Conservation (phyloP, 129 eudicot species). For the Erigeron canadensis region DNA sequence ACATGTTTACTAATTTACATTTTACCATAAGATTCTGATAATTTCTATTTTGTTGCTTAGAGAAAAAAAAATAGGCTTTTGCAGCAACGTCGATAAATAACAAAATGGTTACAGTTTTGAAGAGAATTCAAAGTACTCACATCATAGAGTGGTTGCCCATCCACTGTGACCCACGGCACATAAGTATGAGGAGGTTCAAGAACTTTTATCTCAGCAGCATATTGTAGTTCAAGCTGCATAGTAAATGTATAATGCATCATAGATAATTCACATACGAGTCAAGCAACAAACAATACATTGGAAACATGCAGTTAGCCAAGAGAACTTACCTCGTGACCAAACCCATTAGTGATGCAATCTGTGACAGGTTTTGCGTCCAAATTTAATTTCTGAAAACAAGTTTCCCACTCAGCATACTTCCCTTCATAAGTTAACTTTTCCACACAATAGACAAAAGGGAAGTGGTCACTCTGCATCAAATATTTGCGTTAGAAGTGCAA, state of each 20-base stretch:
- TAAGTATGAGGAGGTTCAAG: slow-evolving; percentile 87
- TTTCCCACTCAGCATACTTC: slow-evolving; percentile 68
- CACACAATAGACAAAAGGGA: slow-evolving; percentile 78
- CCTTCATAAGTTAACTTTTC: slow-evolving; percentile 56
- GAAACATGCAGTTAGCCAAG: slow-evolving; percentile 7
- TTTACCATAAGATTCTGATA: not conserved
- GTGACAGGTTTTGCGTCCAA: slow-evolving; percentile 66
- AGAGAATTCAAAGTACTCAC: slow-evolving; percentile 40
- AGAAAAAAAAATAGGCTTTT: not conserved
- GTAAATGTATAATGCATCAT: not conserved
- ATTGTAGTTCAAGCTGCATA: slow-evolving; percentile 65
- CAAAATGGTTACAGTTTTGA: not conserved
- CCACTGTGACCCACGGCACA: slow-evolving; percentile 89
- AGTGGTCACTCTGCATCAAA: slow-evolving; percentile 66
- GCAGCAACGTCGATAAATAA: not conserved
- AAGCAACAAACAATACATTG: not conserved
- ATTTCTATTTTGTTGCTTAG: not conserved
- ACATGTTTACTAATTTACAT: not conserved
- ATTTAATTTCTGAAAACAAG: slow-evolving; percentile 68
- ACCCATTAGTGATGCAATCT: slow-evolving; percentile 57
- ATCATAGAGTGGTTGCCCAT: slow-evolving; percentile 82
- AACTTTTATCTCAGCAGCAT: slow-evolving; percentile 67
- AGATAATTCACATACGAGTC: not conserved
- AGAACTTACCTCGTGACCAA: slow-evolving; percentile 65
- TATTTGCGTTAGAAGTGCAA: slow-evolving; percentile 1